Evolutionary conservation across 345 rosid genomes (phyloP).

Genomic region (Brassica carinata): DNA sequence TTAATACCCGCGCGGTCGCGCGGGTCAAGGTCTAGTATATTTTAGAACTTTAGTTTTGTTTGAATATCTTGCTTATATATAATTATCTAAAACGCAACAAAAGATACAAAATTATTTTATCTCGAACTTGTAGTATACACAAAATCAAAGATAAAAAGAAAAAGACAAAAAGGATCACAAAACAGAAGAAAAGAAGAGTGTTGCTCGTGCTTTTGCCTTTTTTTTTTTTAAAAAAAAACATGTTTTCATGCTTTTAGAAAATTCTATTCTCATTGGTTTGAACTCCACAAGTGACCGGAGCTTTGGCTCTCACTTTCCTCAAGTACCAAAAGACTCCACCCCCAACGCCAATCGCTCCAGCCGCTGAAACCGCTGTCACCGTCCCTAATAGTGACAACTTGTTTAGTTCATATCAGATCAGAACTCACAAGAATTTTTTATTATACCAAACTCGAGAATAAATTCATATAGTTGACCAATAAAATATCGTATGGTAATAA

Average conservation of each 20-base stretch:
- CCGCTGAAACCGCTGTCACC: constrained; percentile 75
- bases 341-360: constrained; percentile 73
- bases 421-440: background rate
- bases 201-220: background rate
- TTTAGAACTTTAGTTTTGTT: background rate
- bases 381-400: constrained; percentile 50
- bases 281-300: constrained; percentile 91
- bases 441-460: background rate
- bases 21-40: too few species aligned
- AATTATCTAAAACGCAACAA: background rate
- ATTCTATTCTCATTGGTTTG: constrained; percentile 84
- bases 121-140: constrained; percentile 37
- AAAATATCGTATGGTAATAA: background rate
- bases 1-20: too few species aligned
- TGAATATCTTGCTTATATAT: background rate
- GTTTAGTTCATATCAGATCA: background rate
- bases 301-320: constrained; percentile 77
- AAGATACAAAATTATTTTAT: constrained; percentile 13
- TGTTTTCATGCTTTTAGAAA: constrained; percentile 46
- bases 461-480: background rate
- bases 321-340: constrained; percentile 72
- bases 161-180: background rate
- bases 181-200: constrained; percentile 12
- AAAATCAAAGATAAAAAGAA: constrained; percentile 13
- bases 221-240: background rate